A percentile compares a stretch with the other conserved stretches of the same genome.
Conservation (phyloP, 768 basidiomycete genomes). For the Phlebiopsis flavidoalba region DNA sequence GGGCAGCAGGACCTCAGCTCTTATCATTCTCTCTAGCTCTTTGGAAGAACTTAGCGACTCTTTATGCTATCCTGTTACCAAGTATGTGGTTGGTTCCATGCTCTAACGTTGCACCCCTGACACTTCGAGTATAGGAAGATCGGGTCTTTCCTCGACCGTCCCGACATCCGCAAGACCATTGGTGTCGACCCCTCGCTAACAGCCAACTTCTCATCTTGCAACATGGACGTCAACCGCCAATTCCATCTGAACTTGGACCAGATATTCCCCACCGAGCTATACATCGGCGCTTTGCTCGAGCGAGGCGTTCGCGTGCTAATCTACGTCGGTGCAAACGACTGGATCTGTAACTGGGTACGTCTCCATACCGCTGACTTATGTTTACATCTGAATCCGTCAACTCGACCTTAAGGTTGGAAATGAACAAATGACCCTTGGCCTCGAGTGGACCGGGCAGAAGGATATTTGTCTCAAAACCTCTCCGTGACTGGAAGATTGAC, state of each 20-base stretch:
- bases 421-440: constrained; percentile 47
- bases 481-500: constrained; percentile 51
- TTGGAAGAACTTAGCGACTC: constrained; percentile 36
- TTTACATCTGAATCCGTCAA: neutral
- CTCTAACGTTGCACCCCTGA: neutral
- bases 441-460: constrained; percentile 54
- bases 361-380: neutral
- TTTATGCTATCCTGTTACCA: constrained; percentile 54
- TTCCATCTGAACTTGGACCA: constrained; percentile 46
- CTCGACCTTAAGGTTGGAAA: constrained; percentile 38
- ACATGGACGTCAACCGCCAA: constrained; percentile 35
- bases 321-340: constrained; percentile 53
- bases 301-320: constrained; percentile 46
- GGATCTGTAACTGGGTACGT: constrained; percentile 50
- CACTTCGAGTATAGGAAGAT: constrained; percentile 33
- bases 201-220: constrained; percentile 37
- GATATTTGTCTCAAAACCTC: constrained; percentile 37
- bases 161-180: constrained; percentile 46
- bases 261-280: constrained; percentile 27
- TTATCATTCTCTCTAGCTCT: constrained; percentile 6
- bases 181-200: constrained; percentile 54
- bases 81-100: constrained; percentile 12
- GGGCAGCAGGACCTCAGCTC: too few relatives aligned
- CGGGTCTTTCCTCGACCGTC: constrained; percentile 53
- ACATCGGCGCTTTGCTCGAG: constrained; percentile 51